Evolutionary conservation across 805 yeast genomes (phyloP).

Genomic region (Henningerozyma blattae): DNA sequence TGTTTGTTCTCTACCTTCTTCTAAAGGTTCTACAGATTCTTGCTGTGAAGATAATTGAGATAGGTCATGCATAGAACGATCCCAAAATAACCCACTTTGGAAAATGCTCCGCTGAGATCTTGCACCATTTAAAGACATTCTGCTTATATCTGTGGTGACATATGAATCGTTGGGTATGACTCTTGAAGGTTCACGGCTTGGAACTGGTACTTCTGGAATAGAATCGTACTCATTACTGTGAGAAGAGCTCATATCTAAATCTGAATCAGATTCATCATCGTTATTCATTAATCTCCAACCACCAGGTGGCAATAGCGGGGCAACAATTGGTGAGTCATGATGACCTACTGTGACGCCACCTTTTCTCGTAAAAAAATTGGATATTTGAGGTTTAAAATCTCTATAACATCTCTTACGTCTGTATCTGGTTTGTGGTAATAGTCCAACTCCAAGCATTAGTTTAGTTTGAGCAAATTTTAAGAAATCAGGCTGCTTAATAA

Average conservation of each 20-base stretch:
- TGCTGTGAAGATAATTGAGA: not conserved
- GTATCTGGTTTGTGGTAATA: slow-evolving; percentile 17
- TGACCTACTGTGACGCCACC: slow-evolving; percentile 19
- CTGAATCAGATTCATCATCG: slow-evolving; percentile 6
- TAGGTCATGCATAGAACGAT: slow-evolving; percentile 20
- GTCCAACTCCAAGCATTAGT: slow-evolving; percentile 27
- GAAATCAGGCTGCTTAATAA: slow-evolving; percentile 28
- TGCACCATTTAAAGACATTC: no score
- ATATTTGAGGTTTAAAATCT: slow-evolving; percentile 24
- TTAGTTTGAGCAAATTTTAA: slow-evolving; percentile 29
- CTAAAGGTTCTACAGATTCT: slow-evolving; percentile 1
- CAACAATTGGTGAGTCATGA: slow-evolving; percentile 11
- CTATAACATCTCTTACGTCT: slow-evolving; percentile 20
- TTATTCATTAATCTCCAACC: slow-evolving; percentile 24
- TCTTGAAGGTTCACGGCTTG: not conserved
- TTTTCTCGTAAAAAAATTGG: slow-evolving; percentile 22
- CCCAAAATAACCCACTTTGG: slow-evolving; percentile 21
- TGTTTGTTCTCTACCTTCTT: slow-evolving; percentile 11
- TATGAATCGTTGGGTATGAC: not conserved
- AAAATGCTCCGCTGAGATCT: no score
- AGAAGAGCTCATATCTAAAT: no score
- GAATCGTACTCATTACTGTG: slow-evolving; percentile 2
- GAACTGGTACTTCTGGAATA: not conserved
- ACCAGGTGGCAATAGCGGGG: slow-evolving; percentile 24
- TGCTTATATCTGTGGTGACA: not conserved